Percentiles rank a stretch among this genome's conserved stretches.
These are phyloP conservation scores for Solanum paucissectum DNA, from an alignment of 257 asterid genomes.

Conservation along the genomic window DNA sequence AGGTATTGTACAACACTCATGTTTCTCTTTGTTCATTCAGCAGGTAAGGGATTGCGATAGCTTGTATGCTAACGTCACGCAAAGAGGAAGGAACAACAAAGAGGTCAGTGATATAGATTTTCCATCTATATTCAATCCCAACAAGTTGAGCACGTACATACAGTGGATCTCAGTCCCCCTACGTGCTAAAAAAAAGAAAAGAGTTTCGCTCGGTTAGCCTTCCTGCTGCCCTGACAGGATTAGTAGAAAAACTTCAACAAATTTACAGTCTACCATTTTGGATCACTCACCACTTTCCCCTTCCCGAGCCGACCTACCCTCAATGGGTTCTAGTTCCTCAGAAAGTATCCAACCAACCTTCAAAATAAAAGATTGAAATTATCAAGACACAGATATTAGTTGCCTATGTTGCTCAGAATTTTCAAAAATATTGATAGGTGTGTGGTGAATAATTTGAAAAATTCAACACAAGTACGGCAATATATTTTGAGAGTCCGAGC, in stretches of 20 bases:
- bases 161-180: not conserved
- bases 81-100: not conserved
- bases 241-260: not conserved
- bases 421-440: not conserved
- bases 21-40: conserved; percentile 46
- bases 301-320: not conserved
- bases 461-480: not conserved
- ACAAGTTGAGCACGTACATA: not conserved
- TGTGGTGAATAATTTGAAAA: not conserved
- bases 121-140: not conserved
- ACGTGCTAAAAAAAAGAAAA: not conserved
- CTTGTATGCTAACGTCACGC: not conserved
- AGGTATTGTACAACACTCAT: conserved; percentile 62
- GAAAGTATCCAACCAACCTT: not conserved
- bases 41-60: not conserved
- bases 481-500: not conserved
- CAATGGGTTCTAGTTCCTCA: not conserved
- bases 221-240: not conserved
- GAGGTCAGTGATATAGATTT: not conserved
- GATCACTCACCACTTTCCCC: not conserved
- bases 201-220: not conserved
- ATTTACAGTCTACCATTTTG: not conserved
- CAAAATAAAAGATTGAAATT: not conserved
- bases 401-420: not conserved
- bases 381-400: not conserved